A percentile compares a stretch with the other conserved stretches of the same genome.
Evolutionary conservation across 139 green algal genomes (phyloP).

Genomic region (Chlorella sorokiniana): DNA sequence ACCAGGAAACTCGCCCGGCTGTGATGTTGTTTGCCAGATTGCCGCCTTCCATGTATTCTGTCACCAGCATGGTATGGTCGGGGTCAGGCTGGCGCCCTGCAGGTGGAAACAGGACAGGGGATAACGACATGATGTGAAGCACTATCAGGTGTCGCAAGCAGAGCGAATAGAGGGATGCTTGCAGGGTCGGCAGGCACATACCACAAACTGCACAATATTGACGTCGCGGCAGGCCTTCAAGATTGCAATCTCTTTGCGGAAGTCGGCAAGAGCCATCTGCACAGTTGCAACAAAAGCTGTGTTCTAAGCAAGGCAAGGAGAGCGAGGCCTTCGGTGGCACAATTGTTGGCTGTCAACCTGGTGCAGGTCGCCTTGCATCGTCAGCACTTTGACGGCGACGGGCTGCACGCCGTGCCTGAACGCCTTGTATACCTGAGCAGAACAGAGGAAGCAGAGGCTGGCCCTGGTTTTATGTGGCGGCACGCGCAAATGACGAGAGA

Average conservation of each 20-base stretch:
- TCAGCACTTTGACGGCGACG: conserved; percentile 33
- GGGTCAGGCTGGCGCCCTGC: conserved; percentile 31
- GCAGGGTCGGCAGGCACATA: not conserved
- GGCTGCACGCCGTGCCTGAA: conserved; percentile 43
- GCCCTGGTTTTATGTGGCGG: not conserved
- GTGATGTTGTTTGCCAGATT: conserved; percentile 47
- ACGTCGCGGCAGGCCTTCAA: conserved; percentile 40
- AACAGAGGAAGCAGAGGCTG: not conserved
- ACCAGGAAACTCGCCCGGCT: conserved; percentile 36
- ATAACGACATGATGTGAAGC: not conserved
- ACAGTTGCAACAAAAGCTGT: not conserved
- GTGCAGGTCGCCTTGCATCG: not conserved
- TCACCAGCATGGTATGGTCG: conserved; percentile 54
- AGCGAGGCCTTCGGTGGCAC: not conserved
- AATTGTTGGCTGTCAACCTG: not conserved
- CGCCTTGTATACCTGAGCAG: conserved; percentile 47
- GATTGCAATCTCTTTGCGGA: conserved; percentile 44
- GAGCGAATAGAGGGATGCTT: not conserved
- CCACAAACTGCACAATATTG: conserved; percentile 62
- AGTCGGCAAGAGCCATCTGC: conserved; percentile 24
- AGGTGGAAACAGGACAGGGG: not conserved
- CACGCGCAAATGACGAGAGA: not conserved
- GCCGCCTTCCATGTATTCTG: conserved; percentile 50
- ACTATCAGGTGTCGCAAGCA: not conserved
- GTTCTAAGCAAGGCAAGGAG: not conserved